Evolutionary conservation across 192 early-diverging fungal species (phyloP).

Genomic region (Mortierella antarctica): DNA sequence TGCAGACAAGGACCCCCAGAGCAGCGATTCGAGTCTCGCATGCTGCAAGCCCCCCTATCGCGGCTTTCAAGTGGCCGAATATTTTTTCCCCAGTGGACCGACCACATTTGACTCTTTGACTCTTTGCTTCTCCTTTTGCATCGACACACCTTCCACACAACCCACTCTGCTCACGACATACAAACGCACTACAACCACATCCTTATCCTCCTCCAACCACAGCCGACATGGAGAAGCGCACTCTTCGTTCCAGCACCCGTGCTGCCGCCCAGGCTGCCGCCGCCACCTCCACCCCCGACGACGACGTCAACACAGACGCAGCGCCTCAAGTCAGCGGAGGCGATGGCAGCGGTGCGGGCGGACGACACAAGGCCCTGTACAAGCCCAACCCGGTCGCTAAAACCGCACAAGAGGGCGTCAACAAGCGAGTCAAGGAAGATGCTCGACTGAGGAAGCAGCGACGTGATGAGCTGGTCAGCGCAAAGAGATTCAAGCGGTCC

Average conservation of each 20-base stretch:
- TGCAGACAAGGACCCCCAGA: too few relatives aligned
- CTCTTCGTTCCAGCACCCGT: slow-evolving; percentile 40
- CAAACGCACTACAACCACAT: background rate
- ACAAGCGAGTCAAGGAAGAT: slow-evolving; percentile 65
- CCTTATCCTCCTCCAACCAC: background rate
- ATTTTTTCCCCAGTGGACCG: too few relatives aligned
- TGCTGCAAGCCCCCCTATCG: too few relatives aligned
- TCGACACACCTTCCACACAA: background rate
- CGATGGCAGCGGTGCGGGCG: background rate
- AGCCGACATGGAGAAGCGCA: slow-evolving; percentile 36
- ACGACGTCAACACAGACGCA: slow-evolving; percentile 32
- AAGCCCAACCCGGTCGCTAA: slow-evolving; percentile 62
- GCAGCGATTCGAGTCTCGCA: too few relatives aligned
- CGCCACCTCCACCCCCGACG: slow-evolving; percentile 7
- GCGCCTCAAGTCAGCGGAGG: background rate
- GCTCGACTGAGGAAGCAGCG: slow-evolving; percentile 70
- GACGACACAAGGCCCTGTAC: slow-evolving; percentile 52
- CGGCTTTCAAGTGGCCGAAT: too few relatives aligned
- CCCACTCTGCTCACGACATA: background rate
- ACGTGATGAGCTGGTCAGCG: slow-evolving; percentile 75
- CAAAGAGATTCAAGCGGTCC: slow-evolving; percentile 68
- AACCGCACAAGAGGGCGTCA: slow-evolving; percentile 61
- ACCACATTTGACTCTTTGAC: too few relatives aligned
- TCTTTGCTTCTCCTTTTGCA: too few relatives aligned
- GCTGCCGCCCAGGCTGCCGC: slow-evolving; percentile 18